Evolutionary conservation across 176 grass and related monocot species (phyloP).

Genomic region (Oryza glumipatula): DNA sequence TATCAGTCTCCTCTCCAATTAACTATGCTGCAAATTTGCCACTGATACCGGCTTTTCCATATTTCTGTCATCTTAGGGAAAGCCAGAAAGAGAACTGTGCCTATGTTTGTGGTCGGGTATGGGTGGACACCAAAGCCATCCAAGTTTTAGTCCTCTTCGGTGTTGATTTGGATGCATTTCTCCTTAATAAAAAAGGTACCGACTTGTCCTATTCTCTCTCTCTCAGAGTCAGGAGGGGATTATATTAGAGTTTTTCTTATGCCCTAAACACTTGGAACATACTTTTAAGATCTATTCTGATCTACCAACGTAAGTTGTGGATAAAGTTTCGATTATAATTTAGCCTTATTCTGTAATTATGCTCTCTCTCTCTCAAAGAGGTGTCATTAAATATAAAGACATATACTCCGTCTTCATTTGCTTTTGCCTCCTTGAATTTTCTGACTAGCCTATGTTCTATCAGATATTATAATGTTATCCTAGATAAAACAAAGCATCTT

Average conservation of each 20-base stretch:
- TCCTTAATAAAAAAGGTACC: neutral
- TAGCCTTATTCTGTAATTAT: slow-evolving; percentile 18
- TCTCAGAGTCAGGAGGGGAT: neutral
- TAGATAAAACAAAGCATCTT: slow-evolving; percentile 26
- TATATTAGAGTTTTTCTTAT: slow-evolving; percentile 33
- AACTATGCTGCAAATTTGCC: slow-evolving; percentile 33
- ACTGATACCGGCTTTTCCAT: slow-evolving; percentile 29
- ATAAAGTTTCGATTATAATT: slow-evolving; percentile 31
- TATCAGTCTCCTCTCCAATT: slow-evolving; percentile 3
- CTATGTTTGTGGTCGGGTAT: neutral
- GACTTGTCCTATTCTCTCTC: neutral
- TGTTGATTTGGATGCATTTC: neutral
- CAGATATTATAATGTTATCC: slow-evolving; percentile 41
- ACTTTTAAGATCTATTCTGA: slow-evolving; percentile 51
- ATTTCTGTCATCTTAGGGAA: slow-evolving; percentile 20
- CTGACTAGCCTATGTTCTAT: slow-evolving; percentile 18
- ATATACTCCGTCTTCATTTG: slow-evolving; percentile 24
- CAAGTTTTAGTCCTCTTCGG: neutral
- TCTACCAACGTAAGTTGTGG: slow-evolving; percentile 33
- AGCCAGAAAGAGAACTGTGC: neutral
- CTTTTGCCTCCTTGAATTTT: slow-evolving; percentile 21
- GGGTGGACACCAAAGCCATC: neutral
- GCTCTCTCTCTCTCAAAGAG: neutral
- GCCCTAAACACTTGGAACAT: slow-evolving; percentile 24
- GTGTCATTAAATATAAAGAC: slow-evolving; percentile 38